Evolutionary conservation across 139 green algal species (phyloP).

Genomic region (Chlamydomonas schloesseri): DNA sequence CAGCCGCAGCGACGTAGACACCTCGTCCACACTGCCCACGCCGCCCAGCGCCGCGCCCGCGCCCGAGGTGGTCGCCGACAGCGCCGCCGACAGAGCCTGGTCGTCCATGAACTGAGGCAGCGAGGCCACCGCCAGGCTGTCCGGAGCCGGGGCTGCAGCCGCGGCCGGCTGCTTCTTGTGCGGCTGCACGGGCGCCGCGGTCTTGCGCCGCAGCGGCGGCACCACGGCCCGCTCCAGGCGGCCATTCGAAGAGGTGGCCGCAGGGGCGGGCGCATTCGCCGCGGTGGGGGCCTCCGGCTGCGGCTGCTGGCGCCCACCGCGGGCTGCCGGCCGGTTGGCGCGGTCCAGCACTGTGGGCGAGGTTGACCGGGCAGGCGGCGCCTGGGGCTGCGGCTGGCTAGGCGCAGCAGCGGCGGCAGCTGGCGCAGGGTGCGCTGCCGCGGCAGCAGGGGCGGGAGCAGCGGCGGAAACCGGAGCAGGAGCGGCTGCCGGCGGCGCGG

Average conservation of each 20-base stretch:
- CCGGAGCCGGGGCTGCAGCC: too few species aligned
- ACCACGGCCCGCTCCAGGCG: constrained; percentile 1
- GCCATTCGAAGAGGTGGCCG: not conserved
- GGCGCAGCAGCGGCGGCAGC: not conserved
- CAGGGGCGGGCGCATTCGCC: not conserved
- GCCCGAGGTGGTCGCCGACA: not conserved
- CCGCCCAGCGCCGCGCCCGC: not conserved
- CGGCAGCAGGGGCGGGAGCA: not conserved
- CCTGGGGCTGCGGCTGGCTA: too few species aligned
- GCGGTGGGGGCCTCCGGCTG: not conserved
- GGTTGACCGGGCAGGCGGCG: too few species aligned
- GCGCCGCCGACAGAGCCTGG: not conserved
- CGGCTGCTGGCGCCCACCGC: too few species aligned
- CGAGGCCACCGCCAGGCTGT: not conserved
- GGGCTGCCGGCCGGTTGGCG: too few species aligned
- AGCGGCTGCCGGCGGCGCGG: too few species aligned
- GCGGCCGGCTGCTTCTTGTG: too few species aligned
- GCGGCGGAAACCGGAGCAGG: too few species aligned
- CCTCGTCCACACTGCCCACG: not conserved
- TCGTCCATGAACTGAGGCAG: not conserved
- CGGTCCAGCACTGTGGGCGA: too few species aligned
- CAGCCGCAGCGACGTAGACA: not conserved
- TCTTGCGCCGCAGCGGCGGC: not conserved
- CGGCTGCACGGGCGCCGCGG: not conserved
- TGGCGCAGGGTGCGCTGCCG: not conserved